Base-by-base conservation (phyloP, 2,329 filamentous ascomycete genomes). In the Myriosclerotinia scirpicola region DNA sequence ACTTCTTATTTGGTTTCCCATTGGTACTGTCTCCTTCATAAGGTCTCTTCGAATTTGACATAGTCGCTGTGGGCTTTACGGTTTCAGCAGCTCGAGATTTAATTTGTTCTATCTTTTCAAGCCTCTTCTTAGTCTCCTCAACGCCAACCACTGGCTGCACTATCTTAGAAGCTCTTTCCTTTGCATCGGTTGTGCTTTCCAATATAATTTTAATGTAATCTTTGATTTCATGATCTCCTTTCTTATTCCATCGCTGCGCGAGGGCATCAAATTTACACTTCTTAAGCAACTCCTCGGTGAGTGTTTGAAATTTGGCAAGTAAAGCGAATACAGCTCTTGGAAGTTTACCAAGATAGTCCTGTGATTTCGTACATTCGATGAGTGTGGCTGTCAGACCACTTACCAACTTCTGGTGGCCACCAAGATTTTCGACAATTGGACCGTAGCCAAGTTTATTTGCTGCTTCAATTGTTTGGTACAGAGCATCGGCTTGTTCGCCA, bases 261-360 rank as follows among this genome's bases (percentile, higher is more conserved):
- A 90, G 84, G 65, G 84, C 86, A 67, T 86, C 83, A 66, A 92
- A 84, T 73, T 90, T 90, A 52, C 87, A 84, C 68, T 84, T 87
- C 70, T 87, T 84, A 53, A 87, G 78, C 46, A 87, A 76, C 54
- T 82, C 81, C 68, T 84, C 86, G 70, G 83, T 85, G 59, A 82
- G 85, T 53, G 87, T 82, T 67, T 87, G 88, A 46, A 77, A 75
- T 61, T 84, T 86, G 6, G 86, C 83, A 75, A 92, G 83, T 42
- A 91, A 81, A 62, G 84, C 79, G 22, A 88, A 79, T n/a, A 85
- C 77, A 22, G 82, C 81, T 70, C 84, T 84, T n/a, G 84, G 81
- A 17, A 85, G 75, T 69, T 82, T 81, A 8, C 83, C 82, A 38
- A 80, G 81, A 71, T 82, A 85, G 71, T 87, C 83, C 60, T 79